Conservation (phyloP, 257 asterid species). For the Solanum pinnatisectum region DNA sequence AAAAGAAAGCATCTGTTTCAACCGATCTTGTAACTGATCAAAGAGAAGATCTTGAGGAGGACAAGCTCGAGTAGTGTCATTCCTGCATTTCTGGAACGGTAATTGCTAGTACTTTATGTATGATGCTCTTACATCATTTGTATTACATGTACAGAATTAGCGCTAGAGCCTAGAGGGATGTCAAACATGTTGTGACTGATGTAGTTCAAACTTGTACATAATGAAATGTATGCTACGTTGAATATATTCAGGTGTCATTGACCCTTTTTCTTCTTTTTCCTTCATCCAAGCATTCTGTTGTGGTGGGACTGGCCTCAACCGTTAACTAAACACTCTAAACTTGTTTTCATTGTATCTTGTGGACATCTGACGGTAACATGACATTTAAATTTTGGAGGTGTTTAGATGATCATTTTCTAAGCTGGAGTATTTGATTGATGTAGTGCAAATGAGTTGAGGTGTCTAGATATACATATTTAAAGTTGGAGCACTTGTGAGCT, state of each 20-base stretch:
- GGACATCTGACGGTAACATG: neutral
- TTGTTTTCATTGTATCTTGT: neutral
- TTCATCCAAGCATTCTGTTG: neutral
- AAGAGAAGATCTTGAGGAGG: conserved; percentile 25
- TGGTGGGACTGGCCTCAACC: neutral
- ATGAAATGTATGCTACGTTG: neutral
- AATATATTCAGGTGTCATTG: neutral
- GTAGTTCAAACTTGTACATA: neutral
- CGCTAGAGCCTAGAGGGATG: neutral
- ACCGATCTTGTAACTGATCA: conserved; percentile 3
- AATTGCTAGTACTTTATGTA: neutral
- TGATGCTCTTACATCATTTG: neutral
- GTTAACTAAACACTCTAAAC: neutral
- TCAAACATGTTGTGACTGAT: neutral
- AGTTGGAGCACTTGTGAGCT: neutral
- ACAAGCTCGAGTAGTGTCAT: conserved; percentile 18
- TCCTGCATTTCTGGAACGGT: neutral
- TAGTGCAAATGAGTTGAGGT: neutral
- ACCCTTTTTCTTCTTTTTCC: neutral
- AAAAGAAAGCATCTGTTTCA: conserved; percentile 7
- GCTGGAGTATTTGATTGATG: neutral
- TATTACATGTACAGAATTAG: neutral
- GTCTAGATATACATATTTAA: neutral
- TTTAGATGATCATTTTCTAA: neutral
- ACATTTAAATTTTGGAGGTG: neutral